Percentiles rank a stretch among this genome's conserved stretches.
Conservation (phyloP, 352 stramenopile genomes). For the Halophytophthora polymorphica region DNA sequence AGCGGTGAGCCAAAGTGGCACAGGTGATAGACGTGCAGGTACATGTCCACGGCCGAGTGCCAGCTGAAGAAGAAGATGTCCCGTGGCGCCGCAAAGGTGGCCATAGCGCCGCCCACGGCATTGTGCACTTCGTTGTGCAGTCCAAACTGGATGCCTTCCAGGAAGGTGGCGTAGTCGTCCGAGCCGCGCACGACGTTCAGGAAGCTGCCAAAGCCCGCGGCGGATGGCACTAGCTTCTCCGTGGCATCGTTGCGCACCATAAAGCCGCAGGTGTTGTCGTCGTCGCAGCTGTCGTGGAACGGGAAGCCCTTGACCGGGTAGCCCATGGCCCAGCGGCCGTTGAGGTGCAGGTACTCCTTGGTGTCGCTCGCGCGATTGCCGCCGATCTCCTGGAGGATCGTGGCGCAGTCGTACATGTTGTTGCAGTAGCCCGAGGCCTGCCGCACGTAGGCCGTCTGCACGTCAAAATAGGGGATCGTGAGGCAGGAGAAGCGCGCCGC, state of each 20-base stretch:
- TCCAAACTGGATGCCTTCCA: constrained; percentile 49
- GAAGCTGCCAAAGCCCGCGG: constrained; percentile 38
- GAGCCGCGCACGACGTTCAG: constrained; percentile 34
- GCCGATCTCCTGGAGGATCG: constrained; percentile 42
- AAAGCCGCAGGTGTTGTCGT: constrained; percentile 26
- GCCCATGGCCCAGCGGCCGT: constrained; percentile 23
- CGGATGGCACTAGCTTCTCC: constrained; percentile 24
- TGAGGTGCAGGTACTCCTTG: constrained; percentile 16
- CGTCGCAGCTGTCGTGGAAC: constrained; percentile 27
- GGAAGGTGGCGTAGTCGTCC: constrained; percentile 46
- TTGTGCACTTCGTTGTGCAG: constrained; percentile 56
- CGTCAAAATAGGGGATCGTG: constrained; percentile 64
- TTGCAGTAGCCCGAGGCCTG: constrained; percentile 30
- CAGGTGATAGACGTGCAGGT: constrained; percentile 47
- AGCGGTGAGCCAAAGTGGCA: constrained; percentile 42
- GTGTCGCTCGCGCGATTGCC: constrained; percentile 15
- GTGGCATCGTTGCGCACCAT: constrained; percentile 33
- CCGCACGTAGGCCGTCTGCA: constrained; percentile 50
- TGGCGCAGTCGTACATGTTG: constrained; percentile 50
- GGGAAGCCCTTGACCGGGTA: constrained; percentile 22
- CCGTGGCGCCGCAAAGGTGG: constrained; percentile 38
- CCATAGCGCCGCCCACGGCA: constrained; percentile 38
- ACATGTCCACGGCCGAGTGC: constrained; percentile 56
- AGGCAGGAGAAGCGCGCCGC: constrained; percentile 45
- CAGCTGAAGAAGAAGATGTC: constrained; percentile 62